Conservation (phyloP, 176 grass and related monocot species). For the Panicum miliaceum region DNA sequence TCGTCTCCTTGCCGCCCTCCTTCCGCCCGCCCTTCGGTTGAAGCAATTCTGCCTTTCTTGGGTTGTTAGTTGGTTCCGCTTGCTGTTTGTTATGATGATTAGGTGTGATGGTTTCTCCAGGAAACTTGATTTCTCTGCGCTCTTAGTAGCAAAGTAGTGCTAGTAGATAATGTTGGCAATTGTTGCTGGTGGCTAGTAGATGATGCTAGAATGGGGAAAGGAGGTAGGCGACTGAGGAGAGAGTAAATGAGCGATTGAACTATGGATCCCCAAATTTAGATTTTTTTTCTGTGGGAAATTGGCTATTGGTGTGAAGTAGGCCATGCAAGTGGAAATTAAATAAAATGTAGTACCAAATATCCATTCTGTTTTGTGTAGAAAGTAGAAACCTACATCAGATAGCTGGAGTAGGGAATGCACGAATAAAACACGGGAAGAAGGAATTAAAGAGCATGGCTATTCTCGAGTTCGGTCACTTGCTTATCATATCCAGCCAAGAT, state of each 20-base stretch:
- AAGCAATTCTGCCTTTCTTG: not conserved
- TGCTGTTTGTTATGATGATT: not conserved
- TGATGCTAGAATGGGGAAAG: not conserved
- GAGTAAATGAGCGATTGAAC: not conserved
- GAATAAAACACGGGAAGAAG: not conserved
- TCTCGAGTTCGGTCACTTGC: not conserved
- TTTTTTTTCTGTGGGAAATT: not conserved
- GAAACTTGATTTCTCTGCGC: not conserved
- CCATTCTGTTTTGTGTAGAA: not conserved
- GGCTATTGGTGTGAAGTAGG: not conserved
- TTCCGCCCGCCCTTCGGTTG: not conserved
- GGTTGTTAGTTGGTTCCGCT: not conserved
- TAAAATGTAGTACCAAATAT: not conserved
- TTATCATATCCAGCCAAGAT: not conserved
- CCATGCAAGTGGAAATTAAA: not conserved
- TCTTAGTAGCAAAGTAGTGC: not conserved
- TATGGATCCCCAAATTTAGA: not conserved
- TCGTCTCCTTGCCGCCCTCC: not conserved
- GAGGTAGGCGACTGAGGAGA: not conserved
- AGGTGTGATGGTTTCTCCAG: too few species aligned
- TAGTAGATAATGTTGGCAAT: not conserved
- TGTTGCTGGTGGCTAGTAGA: not conserved
- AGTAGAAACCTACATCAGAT: not conserved
- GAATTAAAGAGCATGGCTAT: not conserved
- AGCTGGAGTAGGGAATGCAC: not conserved